These are phyloP conservation scores for Cryptococcus floricola DNA, from an alignment of 1,284 basidiomycete species.

Conservation along the genomic window DNA sequence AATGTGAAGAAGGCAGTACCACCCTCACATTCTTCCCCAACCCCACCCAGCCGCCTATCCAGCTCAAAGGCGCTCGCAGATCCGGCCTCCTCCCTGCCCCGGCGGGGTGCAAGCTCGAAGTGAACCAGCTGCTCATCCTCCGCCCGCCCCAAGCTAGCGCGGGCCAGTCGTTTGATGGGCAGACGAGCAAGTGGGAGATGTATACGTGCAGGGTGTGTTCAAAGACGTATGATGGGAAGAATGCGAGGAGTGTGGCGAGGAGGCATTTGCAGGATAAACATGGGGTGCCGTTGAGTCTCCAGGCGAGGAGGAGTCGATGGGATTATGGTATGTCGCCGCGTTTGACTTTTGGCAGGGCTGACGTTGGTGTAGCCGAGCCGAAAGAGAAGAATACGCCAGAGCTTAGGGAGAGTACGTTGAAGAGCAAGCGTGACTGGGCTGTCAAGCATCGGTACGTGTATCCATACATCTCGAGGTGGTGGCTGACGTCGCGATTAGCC, in stretches of 20 bases:
- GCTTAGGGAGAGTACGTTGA: constrained; percentile 52
- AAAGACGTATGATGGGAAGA: constrained; percentile 54
- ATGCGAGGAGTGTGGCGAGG: constrained; percentile 56
- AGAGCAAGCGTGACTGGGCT: constrained; percentile 55
- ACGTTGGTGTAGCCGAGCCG: constrained; percentile 38
- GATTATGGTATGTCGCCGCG: constrained; percentile 49
- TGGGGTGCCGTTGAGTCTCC: constrained; percentile 53
- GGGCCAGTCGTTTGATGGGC: neutral
- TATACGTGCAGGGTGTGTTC: constrained; percentile 40
- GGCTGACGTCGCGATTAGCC: constrained; percentile 3
- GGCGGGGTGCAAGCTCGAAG: constrained; percentile 22
- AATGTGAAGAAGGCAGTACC: neutral
- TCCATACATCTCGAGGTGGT: neutral
- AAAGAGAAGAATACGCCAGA: constrained; percentile 54
- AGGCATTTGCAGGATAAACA: constrained; percentile 58
- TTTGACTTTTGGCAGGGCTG: neutral
- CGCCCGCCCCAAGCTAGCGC: constrained; percentile 17
- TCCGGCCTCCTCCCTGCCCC: constrained; percentile 16
- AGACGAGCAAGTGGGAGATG: constrained; percentile 18
- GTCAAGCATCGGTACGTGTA: constrained; percentile 49
- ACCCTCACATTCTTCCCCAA: constrained; percentile 8
- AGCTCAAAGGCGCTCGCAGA: constrained; percentile 8
- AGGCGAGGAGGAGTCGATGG: constrained; percentile 56
- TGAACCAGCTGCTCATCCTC: constrained; percentile 32
- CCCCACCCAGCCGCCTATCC: constrained; percentile 10